A percentile compares a stretch with the other conserved stretches of the same genome.
These are phyloP conservation scores for Thozetella sp. DNA, from an alignment of 495 filamentous ascomycete genomes.

Conservation along the genomic window DNA sequence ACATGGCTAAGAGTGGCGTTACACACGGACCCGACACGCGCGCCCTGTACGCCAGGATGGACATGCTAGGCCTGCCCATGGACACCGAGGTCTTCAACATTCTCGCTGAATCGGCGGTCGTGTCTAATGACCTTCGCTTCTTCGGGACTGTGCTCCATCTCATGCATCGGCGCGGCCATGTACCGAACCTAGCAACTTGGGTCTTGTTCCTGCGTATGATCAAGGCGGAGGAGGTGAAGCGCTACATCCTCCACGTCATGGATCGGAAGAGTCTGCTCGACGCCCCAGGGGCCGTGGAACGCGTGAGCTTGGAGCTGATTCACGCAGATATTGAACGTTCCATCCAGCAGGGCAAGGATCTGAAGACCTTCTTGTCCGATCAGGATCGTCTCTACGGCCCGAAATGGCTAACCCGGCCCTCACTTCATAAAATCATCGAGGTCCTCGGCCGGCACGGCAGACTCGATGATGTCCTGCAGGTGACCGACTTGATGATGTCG, in stretches of 20 bases:
- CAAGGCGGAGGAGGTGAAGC: slow-evolving; percentile 32
- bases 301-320: slow-evolving; percentile 32
- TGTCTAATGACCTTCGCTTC: slow-evolving; percentile 21
- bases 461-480: slow-evolving; percentile 16
- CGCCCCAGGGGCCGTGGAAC: slow-evolving; percentile 12
- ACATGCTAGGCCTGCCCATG: slow-evolving; percentile 17
- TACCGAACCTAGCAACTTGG: slow-evolving; percentile 37
- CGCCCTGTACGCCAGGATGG: slow-evolving; percentile 19
- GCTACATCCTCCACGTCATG: slow-evolving; percentile 33
- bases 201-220: slow-evolving; percentile 37
- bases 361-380: slow-evolving; percentile 21
- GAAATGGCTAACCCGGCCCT: slow-evolving; percentile 31
- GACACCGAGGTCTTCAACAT: slow-evolving; percentile 33
- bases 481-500: slow-evolving; percentile 25
- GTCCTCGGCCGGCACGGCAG: slow-evolving; percentile 22
- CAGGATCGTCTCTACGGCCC: slow-evolving; percentile 34
- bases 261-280: slow-evolving; percentile 21
- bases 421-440: slow-evolving; percentile 31
- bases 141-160: slow-evolving; percentile 28
- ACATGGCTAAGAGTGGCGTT: slow-evolving; percentile 17
- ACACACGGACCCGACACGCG: slow-evolving; percentile 12
- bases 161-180: slow-evolving; percentile 28
- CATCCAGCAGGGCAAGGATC: slow-evolving; percentile 16
- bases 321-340: slow-evolving; percentile 28
- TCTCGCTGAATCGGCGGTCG: slow-evolving; percentile 28